Percentiles rank a stretch among this genome's conserved stretches.
phyloP scores from a whole-genome alignment of 2,329 filamentous ascomycete species.

The Metarhizium anisopliae region DNA sequence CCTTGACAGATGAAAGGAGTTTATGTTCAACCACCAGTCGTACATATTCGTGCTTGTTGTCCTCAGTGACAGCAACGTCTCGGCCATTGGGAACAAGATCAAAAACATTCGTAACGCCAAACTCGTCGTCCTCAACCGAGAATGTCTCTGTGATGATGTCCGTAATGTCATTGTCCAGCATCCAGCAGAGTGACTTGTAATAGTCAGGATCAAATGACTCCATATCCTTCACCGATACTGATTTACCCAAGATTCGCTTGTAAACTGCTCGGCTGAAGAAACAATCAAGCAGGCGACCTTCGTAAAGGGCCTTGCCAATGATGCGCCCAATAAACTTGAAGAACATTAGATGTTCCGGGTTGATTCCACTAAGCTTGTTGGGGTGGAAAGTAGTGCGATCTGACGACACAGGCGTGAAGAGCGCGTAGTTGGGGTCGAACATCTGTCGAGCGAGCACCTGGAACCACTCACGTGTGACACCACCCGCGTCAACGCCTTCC shows the following conservation, averaged over 20 bases:
- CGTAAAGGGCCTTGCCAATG: slow-evolving; percentile 96
- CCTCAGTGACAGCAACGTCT: slow-evolving; percentile 88
- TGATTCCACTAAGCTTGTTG: slow-evolving; percentile 87
- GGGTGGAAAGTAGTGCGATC: slow-evolving; percentile 98
- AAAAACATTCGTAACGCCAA: slow-evolving; percentile 79
- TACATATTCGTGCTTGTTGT: slow-evolving; percentile 98
- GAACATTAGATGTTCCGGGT: slow-evolving; percentile 91
- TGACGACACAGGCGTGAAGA: slow-evolving; percentile 93
- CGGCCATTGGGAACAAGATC: slow-evolving; percentile 83
- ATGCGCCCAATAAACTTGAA: slow-evolving; percentile 99
- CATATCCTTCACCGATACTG: slow-evolving; percentile 98
- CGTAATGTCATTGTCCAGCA: slow-evolving; percentile 96
- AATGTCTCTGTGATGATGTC: slow-evolving; percentile 97
- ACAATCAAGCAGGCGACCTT: slow-evolving; percentile 90
- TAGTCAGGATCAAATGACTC: slow-evolving; percentile 97
- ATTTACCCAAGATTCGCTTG: slow-evolving; percentile 91
- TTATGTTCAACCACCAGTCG: slow-evolving; percentile 91
- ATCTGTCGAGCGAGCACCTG: slow-evolving; percentile 94
- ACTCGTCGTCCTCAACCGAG: slow-evolving; percentile 86
- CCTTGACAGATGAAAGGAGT: slow-evolving; percentile 81
- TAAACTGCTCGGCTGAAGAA: slow-evolving; percentile 99
- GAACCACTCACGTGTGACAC: slow-evolving; percentile 98
- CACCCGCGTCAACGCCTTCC: slow-evolving; percentile 94
- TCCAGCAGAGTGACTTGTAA: slow-evolving; percentile 98
- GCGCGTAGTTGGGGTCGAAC: slow-evolving; percentile 96